Evolutionary conservation across 164 flowering plant species (phyloP).

Genomic region (Stephania yunnanensis): DNA sequence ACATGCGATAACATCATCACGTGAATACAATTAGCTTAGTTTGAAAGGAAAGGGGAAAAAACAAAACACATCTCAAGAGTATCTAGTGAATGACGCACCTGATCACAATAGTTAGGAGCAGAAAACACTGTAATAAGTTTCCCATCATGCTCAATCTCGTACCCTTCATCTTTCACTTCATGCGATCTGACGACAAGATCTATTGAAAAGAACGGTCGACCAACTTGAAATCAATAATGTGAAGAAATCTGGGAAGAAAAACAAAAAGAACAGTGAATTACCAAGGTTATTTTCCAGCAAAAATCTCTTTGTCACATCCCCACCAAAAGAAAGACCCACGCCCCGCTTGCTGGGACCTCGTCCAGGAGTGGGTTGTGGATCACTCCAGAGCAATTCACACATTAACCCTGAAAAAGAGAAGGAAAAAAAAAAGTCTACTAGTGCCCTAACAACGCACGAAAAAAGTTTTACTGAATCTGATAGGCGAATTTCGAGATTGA

Average conservation of each 20-base stretch:
- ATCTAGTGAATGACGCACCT: conserved; percentile 43
- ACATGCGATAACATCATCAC: no score
- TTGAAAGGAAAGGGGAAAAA: background rate
- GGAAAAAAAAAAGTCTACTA: background rate
- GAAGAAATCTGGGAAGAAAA: background rate
- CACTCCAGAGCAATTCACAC: conserved; percentile 99
- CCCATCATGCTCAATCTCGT: conserved; percentile 94
- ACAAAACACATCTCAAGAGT: background rate
- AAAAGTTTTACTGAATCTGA: background rate
- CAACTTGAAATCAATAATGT: background rate
- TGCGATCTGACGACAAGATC: conserved; percentile 90
- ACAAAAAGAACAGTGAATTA: conserved; percentile 18
- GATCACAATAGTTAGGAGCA: conserved; percentile 99
- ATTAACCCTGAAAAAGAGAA: conserved; percentile 55
- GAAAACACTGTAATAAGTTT: conserved; percentile 96
- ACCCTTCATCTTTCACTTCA: conserved; percentile 98
- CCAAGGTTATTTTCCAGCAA: conserved; percentile 85
- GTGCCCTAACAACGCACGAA: background rate
- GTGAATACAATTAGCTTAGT: no score
- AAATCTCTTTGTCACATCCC: conserved; percentile 86
- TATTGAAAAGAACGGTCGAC: conserved; percentile 21
- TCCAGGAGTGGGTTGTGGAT: conserved; percentile 91
- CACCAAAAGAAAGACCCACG: conserved; percentile 95
- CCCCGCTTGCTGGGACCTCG: conserved; percentile 99
- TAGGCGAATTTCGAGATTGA: background rate